Conservation (phyloP, 805 yeast genomes). For the Starmerella asiatica region DNA sequence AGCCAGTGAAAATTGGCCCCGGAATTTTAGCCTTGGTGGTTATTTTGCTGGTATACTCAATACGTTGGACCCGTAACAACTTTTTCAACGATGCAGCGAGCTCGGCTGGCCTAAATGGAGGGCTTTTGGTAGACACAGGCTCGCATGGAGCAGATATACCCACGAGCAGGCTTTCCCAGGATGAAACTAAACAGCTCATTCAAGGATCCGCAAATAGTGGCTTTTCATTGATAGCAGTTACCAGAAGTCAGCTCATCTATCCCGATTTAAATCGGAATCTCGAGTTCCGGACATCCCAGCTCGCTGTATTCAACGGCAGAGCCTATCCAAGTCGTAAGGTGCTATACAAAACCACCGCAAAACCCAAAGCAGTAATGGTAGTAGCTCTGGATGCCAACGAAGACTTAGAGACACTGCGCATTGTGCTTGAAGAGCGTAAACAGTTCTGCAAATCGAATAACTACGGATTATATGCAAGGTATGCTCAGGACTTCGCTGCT, state of each 20-base stretch:
- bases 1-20: too few species aligned
- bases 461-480: constrained; percentile 67
- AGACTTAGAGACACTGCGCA: constrained; percentile 43
- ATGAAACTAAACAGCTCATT: too few species aligned
- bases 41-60: too few species aligned
- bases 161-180: too few species aligned
- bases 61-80: too few species aligned
- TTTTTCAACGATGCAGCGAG: too few species aligned
- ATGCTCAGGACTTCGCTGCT: constrained; percentile 60
- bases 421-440: constrained; percentile 65
- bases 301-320: constrained; percentile 18
- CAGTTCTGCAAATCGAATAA: constrained; percentile 64
- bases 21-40: too few species aligned
- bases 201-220: too few species aligned
- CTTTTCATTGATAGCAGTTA: not conserved
- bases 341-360: constrained; percentile 10
- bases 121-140: too few species aligned
- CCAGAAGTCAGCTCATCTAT: constrained; percentile 13
- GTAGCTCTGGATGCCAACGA: constrained; percentile 65
- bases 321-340: constrained; percentile 19
- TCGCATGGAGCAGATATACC: too few species aligned
- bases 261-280: constrained; percentile 21
- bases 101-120: too few species aligned
- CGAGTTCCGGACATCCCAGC: constrained; percentile 23
- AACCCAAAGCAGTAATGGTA: constrained; percentile 45